Percentiles rank a stretch among this genome's conserved stretches.
Evolutionary conservation across 2,329 filamentous ascomycete species (phyloP).

Genomic region (Epichloe hybrida): DNA sequence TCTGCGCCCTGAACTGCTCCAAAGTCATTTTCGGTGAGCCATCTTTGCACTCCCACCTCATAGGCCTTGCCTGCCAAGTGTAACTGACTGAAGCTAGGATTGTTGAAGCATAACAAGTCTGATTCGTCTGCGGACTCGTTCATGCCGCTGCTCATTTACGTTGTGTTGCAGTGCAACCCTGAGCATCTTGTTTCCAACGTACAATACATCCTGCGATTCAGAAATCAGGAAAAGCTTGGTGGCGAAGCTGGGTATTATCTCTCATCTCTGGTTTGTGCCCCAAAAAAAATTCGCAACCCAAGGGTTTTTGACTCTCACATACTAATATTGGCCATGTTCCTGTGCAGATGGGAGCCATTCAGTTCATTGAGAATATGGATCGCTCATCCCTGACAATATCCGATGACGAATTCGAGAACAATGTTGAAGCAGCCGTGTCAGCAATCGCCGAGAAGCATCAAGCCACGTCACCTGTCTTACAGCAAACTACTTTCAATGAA

Average conservation of each 20-base stretch:
- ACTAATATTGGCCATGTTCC: constrained; percentile 3
- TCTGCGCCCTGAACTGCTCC: constrained; percentile 95
- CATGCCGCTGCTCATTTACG: constrained; percentile 87
- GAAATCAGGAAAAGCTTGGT: constrained; percentile 91
- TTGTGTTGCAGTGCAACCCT: constrained; percentile 85
- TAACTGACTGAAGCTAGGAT: constrained; percentile 33
- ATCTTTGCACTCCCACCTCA: not conserved
- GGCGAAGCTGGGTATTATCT: constrained; percentile 98
- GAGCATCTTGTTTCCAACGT: constrained; percentile 95
- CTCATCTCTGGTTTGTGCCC: constrained; percentile 57
- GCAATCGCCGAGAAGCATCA: constrained; percentile 87
- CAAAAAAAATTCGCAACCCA: no score
- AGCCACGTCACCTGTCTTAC: constrained; percentile 31
- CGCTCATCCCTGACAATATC: constrained; percentile 84
- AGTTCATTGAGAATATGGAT: constrained; percentile 94
- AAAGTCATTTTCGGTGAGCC: constrained; percentile 89
- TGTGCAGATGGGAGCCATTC: constrained; percentile 70
- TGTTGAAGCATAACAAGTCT: constrained; percentile 80
- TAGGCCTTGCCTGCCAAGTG: not conserved
- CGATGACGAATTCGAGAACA: constrained; percentile 88
- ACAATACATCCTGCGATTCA: constrained; percentile 92
- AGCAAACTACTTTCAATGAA: constrained; percentile 30
- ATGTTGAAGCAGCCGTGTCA: constrained; percentile 93
- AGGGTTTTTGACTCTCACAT: no score
- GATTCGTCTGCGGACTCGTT: constrained; percentile 96